phyloP scores from a whole-genome alignment of 2,329 filamentous ascomycete genomes.

The Stromatinia cepivora region DNA sequence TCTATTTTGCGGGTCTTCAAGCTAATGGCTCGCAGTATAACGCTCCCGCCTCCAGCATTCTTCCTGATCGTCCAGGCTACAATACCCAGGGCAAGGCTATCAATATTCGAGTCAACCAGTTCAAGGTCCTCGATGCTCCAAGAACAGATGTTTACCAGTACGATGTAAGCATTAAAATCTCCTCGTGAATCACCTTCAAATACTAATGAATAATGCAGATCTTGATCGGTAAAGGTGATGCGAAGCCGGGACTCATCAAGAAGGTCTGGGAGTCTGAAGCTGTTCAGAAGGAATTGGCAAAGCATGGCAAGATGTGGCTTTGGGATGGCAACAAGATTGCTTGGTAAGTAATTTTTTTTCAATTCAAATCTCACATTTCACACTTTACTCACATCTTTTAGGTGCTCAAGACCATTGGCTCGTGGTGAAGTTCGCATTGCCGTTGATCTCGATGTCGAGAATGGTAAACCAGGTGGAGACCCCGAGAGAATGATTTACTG shows the following conservation, averaged over 20 bases:
- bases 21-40: slow-evolving; percentile 32
- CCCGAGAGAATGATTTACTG: slow-evolving; percentile 51
- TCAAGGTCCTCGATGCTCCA: slow-evolving; percentile 62
- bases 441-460: slow-evolving; percentile 73
- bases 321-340: slow-evolving; percentile 84
- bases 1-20: slow-evolving; percentile 36
- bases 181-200: slow-evolving; percentile 6
- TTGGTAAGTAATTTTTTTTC: slow-evolving; percentile 58
- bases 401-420: slow-evolving; percentile 40
- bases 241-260: slow-evolving; percentile 65
- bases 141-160: slow-evolving; percentile 73
- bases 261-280: slow-evolving; percentile 72
- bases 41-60: slow-evolving; percentile 19
- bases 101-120: slow-evolving; percentile 68
- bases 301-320: slow-evolving; percentile 57
- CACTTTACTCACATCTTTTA: slow-evolving; percentile 40
- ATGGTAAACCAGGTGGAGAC: slow-evolving; percentile 39
- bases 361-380: not conserved
- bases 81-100: slow-evolving; percentile 59
- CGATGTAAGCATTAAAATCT: slow-evolving; percentile 61
- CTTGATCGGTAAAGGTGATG: slow-evolving; percentile 59
- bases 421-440: slow-evolving; percentile 51
- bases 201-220: slow-evolving; percentile 51
- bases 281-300: slow-evolving; percentile 56
- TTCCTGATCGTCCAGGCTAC: slow-evolving; percentile 53